Evolutionary conservation across 371 early-diverging fungal species (phyloP).

Genomic region (Apophysomyces variabilis): DNA sequence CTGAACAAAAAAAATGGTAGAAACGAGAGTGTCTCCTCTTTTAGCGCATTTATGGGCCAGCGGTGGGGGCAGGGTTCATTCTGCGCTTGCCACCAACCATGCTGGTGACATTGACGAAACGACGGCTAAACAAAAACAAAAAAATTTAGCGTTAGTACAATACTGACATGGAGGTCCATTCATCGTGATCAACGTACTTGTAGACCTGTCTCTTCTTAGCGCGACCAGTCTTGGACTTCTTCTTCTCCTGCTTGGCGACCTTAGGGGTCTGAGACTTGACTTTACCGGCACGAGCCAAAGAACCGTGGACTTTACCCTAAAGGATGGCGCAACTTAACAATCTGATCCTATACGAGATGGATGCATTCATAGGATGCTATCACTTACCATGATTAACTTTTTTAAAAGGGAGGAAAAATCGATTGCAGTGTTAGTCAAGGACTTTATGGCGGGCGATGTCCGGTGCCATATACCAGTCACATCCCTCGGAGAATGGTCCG

Average conservation of each 20-base stretch:
- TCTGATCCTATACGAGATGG: constrained; percentile 17
- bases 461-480: not conserved
- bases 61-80: constrained; percentile 77
- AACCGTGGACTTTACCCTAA: constrained; percentile 99
- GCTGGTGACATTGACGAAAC: constrained; percentile 94
- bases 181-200: constrained; percentile 54
- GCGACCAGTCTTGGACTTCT: constrained; percentile 93
- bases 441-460: constrained; percentile 4
- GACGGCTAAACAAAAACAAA: constrained; percentile 60
- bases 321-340: constrained; percentile 22
- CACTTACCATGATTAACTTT: constrained; percentile 38
- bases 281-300: constrained; percentile 99
- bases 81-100: constrained; percentile 89
- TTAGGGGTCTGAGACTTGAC: constrained; percentile 99
- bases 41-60: constrained; percentile 47
- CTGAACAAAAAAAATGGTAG: not conserved
- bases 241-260: constrained; percentile 98
- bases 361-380: constrained; percentile 18
- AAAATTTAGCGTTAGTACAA: not conserved
- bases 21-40: not conserved
- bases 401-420: constrained; percentile 13
- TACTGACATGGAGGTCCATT: not conserved
- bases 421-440: constrained; percentile 4
- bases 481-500: not conserved
- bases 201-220: constrained; percentile 98